Base-by-base conservation (phyloP, 495 filamentous ascomycete species). In the Lophiotrema nucula region DNA sequence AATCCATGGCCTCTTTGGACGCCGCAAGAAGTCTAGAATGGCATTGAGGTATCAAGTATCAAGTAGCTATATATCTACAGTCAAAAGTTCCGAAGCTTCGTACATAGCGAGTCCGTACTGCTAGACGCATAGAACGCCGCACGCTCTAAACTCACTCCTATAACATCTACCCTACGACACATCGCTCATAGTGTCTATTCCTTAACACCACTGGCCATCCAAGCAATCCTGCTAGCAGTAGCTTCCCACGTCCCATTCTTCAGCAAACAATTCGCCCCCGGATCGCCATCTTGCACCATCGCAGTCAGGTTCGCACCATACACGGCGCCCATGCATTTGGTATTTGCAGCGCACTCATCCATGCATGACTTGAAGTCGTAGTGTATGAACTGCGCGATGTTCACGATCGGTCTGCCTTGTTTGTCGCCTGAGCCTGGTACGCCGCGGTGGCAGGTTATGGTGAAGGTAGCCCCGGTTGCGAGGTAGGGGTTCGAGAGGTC, bases 191-290 rank as follows among this genome's bases (percentile, higher is more conserved):
- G n/a, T n/a, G n/a, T n/a, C n/a, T n/a, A 35, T 33, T 39, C 2
- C 38, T 44, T 44, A 16, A 54, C 39, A 2, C 15, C 50, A 42
- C 50, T 54, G 4, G 38, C 50, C 12, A 54, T 15, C 50, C 50
- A 54, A 6, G 22, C 4, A 11, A 4, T 22, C 23, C 44, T 47
- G 10, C 18, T 18, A 13, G 4, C 44, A 8, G 4, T 21, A 4
- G 44, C 18, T 2, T 43, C 42, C 53, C 31, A 56, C 42, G 53
- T 56, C 23, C 25, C 53, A 47, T 56, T 56, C 26, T 48, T 56
- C 4, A 56, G 27, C 53, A 56, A 25, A 16, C 41, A 56, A 25
- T 56, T 48, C 53, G 15, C 53, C 19, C 42, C 53, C 3, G 53
- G 42, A 25, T 56, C 44, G 31, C 53, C 53, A 25, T 56, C 53